Base-by-base conservation (phyloP, 257 asterid species). In the Nemophila menziesii region DNA sequence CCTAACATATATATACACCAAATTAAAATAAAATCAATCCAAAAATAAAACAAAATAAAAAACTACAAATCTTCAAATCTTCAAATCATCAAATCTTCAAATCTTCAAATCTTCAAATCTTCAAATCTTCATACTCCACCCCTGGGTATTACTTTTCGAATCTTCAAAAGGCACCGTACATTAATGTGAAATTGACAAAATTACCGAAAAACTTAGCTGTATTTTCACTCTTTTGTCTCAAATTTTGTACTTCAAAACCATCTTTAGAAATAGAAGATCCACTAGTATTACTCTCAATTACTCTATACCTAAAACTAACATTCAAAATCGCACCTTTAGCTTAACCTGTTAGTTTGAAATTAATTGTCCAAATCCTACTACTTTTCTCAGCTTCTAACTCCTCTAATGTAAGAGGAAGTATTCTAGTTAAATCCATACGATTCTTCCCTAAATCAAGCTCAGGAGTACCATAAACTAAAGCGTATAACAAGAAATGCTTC, bases 361-460 rank as follows among this genome's bases (percentile, higher is more conserved):
- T 89, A 56, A 96, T 89, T 16, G 93, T 73, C 98, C 98, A 89
- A 58, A 66, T 89, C 49, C 98, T 96, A 0, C 79, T 67, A 67
- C 87, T 69, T 62, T 73, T 85, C 78, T 84, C 92, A 51, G 84
- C 96, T 50, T 75, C 93, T 45, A 89, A 51, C 49, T 89, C 98
- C 69, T 89, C 98, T 56, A 84, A 42, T 8, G 92, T 78, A 45
- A 89, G 57, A 34, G 98, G 98, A 64, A 89, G 96, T 69, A 89
- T 59, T 69, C 98, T 78, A 12, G 96, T 78, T 51, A 89, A 68
- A 63, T 89, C 94, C 22, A 84, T 52, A 39, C 83, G 67, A 62
- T 89, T 93, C 68, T 79, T 89, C 62, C 96, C 98, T 57, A 89
- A 68, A 60, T 89, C 98, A 42, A 72, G 72, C 60, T 78, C 87